Evolutionary conservation across 192 early-diverging fungal species (phyloP), one percentile per base, ranked within the genome.

Genomic region (Gaertneriomyces sp.): DNA sequence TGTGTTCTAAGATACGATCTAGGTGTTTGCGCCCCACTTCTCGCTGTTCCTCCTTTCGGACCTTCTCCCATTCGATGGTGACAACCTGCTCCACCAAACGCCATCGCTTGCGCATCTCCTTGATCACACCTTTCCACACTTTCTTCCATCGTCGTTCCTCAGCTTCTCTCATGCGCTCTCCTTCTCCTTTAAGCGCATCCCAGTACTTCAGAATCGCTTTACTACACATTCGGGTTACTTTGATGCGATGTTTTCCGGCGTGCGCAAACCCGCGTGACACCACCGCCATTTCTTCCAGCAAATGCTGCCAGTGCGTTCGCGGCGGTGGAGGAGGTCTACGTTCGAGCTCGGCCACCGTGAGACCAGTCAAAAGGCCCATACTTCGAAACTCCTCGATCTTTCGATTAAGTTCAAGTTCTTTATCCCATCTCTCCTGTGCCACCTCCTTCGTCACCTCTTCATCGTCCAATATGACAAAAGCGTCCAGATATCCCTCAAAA

Each of bases 51-150:
- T 89, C 84, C 42, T 83, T 77, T 39, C 85, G 46, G 8, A 89
- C 65, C 5, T 83, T 81, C 61, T 79, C 75, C 17, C 86, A 76
- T 47, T 86, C 74, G 42, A 85, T 57, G 19, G 25, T 40, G 2
- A 66, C 44, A 40, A 66, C 57, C 51, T 64, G 39, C 16, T 66
- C 62, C 14, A 74, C 56, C 12, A 66, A 19, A 60, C 77, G 73
- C 91, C 91, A 93, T 60, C 83, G 85, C 45, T 82, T 79, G 62
- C 83, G 82, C 7, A 93, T 81, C 58, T 88, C 81, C 46, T 79
- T 77, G 6, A 76, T 77, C 0, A 87, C 83, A 72, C 80, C 79
- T 52, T 91, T 93, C 87, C 40, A 57, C 0, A 19, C 50, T 12
- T 73, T 75, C 9, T 68, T 58, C 59, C 83, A 47, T 33, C 79